Evolutionary conservation across 1,284 basidiomycete genomes (phyloP).

Genomic region (Fomitopsis pinicola): DNA sequence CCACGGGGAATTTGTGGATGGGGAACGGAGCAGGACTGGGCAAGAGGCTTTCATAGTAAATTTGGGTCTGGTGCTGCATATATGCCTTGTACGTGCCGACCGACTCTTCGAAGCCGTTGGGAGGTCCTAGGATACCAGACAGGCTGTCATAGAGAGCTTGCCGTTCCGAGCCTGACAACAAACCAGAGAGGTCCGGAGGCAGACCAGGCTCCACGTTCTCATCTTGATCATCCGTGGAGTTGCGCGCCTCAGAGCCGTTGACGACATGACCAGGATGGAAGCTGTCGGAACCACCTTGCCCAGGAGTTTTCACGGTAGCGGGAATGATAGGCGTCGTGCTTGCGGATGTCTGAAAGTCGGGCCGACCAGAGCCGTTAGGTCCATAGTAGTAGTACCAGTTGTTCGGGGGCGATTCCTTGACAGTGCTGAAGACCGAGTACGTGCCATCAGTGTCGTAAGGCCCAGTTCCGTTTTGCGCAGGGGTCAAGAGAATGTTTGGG

Average conservation of each 20-base stretch:
- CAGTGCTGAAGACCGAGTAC: neutral
- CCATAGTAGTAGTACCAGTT: neutral
- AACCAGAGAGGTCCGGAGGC: slow-evolving; percentile 17
- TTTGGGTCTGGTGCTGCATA: slow-evolving; percentile 44
- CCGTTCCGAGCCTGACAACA: slow-evolving; percentile 42
- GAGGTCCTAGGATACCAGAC: slow-evolving; percentile 42
- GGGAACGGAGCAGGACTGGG: slow-evolving; percentile 9
- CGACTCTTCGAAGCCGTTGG: slow-evolving; percentile 43
- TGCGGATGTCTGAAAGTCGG: neutral
- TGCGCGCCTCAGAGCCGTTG: neutral
- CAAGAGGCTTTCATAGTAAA: slow-evolving; percentile 39
- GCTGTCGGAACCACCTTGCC: neutral
- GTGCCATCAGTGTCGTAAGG: neutral
- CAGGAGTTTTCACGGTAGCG: neutral
- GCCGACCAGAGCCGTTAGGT: neutral
- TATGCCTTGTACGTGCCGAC: slow-evolving; percentile 49
- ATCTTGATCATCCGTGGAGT: neutral
- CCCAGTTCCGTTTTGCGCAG: neutral
- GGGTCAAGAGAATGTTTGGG: slow-evolving; percentile 2
- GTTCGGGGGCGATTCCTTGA: neutral
- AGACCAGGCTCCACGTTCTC: neutral
- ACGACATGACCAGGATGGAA: neutral
- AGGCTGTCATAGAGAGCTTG: slow-evolving; percentile 48
- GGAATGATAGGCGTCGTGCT: slow-evolving; percentile 1
- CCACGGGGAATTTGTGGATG: neutral